These are phyloP conservation scores for Paraconiothyrium sp. DNA, from an alignment of 2,329 filamentous ascomycete species.

Conservation along the genomic window DNA sequence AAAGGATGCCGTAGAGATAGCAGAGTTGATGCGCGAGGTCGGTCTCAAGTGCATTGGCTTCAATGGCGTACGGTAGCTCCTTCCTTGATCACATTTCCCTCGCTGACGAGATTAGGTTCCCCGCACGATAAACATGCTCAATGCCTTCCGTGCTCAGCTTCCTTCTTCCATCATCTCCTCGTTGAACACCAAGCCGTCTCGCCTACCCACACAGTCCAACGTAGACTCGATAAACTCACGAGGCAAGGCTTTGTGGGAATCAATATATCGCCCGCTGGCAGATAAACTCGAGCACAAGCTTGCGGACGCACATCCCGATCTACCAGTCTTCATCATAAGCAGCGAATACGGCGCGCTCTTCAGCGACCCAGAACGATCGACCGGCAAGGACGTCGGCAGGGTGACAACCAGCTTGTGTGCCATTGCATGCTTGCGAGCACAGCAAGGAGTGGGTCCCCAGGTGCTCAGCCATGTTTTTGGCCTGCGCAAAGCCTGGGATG, in stretches of 20 bases:
- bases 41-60: slow-evolving; percentile 81
- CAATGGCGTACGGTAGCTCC: slow-evolving; percentile 65
- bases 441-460: slow-evolving; percentile 84
- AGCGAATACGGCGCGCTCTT: slow-evolving; percentile 79
- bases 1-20: slow-evolving; percentile 59
- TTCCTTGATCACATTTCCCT: background rate
- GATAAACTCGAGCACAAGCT: slow-evolving; percentile 76
- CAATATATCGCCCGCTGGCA: slow-evolving; percentile 79
- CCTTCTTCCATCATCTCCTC: slow-evolving; percentile 63
- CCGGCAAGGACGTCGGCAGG: slow-evolving; percentile 68
- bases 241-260: slow-evolving; percentile 76
- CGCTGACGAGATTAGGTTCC: slow-evolving; percentile 64
- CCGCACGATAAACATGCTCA: slow-evolving; percentile 83
- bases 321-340: slow-evolving; percentile 81
- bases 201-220: slow-evolving; percentile 57
- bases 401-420: slow-evolving; percentile 78
- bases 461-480: slow-evolving; percentile 85
- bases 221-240: slow-evolving; percentile 65
- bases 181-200: slow-evolving; percentile 67
- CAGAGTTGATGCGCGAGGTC: slow-evolving; percentile 78
- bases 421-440: slow-evolving; percentile 77
- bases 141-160: slow-evolving; percentile 72
- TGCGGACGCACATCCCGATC: slow-evolving; percentile 78
- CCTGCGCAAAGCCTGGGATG: slow-evolving; percentile 76
- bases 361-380: slow-evolving; percentile 68